These are phyloP conservation scores for Agrocybe praecox DNA, from an alignment of 768 basidiomycete species.

Conservation along the genomic window DNA sequence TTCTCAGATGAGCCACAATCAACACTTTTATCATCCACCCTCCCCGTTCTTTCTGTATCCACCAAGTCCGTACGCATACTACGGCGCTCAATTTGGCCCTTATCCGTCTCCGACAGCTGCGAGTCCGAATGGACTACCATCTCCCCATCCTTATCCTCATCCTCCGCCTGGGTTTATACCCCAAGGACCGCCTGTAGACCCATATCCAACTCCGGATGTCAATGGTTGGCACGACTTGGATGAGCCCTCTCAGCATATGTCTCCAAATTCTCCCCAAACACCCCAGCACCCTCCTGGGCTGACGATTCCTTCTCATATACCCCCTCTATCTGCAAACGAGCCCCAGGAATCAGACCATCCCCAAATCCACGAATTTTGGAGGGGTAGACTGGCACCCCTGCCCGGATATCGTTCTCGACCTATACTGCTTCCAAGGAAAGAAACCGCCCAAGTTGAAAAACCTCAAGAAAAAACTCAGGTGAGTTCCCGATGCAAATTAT, in stretches of 20 bases:
- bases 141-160: conserved; percentile 13
- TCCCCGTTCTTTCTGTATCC: neutral
- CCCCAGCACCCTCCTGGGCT: conserved; percentile 15
- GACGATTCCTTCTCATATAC: conserved; percentile 4
- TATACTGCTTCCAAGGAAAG: conserved; percentile 27
- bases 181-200: neutral
- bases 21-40: conserved; percentile 7
- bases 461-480: conserved; percentile 10
- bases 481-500: conserved; percentile 17
- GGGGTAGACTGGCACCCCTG: conserved; percentile 42
- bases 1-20: neutral
- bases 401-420: conserved; percentile 40
- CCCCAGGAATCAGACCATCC: neutral
- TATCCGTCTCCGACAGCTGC: neutral
- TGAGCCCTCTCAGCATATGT: too few relatives aligned
- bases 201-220: neutral
- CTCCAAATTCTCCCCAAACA: too few relatives aligned
- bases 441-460: conserved; percentile 4
- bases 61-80: neutral
- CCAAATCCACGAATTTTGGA: conserved; percentile 40
- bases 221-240: neutral
- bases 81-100: neutral
- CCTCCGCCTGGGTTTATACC: neutral
- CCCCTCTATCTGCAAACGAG: conserved; percentile 1
- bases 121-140: conserved; percentile 10